These are phyloP conservation scores for Pythium chondricola DNA, from an alignment of 352 stramenopile species.

Conservation along the genomic window DNA sequence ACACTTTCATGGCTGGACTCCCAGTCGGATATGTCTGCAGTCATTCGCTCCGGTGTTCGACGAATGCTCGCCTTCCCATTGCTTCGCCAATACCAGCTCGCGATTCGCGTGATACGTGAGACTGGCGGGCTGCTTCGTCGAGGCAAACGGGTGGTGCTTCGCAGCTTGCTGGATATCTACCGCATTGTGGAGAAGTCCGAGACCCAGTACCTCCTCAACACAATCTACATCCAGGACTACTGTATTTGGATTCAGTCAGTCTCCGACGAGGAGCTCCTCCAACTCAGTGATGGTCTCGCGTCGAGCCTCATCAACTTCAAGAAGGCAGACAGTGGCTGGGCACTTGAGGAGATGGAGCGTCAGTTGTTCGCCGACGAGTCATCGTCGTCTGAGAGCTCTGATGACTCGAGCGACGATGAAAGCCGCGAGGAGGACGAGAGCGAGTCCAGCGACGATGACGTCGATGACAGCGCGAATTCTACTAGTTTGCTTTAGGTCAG, in stretches of 20 bases:
- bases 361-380: constrained; percentile 17
- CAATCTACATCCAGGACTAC: constrained; percentile 94
- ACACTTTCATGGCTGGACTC: constrained; percentile 94
- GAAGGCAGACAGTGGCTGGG: constrained; percentile 73
- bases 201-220: constrained; percentile 95
- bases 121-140: constrained; percentile 77
- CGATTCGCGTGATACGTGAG: constrained; percentile 73
- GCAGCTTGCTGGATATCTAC: constrained; percentile 88
- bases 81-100: constrained; percentile 89
- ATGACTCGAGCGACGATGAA: constrained; percentile 17
- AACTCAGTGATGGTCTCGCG: constrained; percentile 30
- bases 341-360: constrained; percentile 66
- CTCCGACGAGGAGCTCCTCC: constrained; percentile 35
- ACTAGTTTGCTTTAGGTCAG: no score
- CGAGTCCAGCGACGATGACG: constrained; percentile 1
- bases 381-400: background rate
- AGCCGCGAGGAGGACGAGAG: constrained; percentile 4
- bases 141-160: constrained; percentile 87
- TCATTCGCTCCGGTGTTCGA: constrained; percentile 73
- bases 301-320: constrained; percentile 29
- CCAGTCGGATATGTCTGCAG: constrained; percentile 39
- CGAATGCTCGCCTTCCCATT: constrained; percentile 96
- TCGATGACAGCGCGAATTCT: background rate
- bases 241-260: constrained; percentile 82
- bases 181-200: constrained; percentile 92